Base-by-base conservation (phyloP, 345 rosid genomes). In the Tarenaya hassleriana region DNA sequence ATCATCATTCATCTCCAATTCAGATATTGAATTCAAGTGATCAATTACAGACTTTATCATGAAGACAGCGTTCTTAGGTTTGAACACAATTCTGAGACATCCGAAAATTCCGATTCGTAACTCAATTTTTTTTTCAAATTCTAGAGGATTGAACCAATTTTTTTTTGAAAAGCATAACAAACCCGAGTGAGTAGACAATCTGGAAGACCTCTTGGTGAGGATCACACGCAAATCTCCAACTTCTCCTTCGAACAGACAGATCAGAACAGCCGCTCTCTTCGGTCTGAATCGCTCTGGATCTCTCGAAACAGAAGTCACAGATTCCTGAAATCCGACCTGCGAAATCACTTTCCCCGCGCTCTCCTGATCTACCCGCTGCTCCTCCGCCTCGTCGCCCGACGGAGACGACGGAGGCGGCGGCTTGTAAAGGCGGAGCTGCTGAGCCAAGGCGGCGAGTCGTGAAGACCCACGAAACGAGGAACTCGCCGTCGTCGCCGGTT, bases 161-260 rank as follows among this genome's bases (percentile, higher is more conserved):
- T n/a, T n/a, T n/a, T n/a, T 20, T 1, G 10, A 46, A 47, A 54
- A 49, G 55, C 34, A n/a, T 27, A 51, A 75, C 86, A 55, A 43
- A 86, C 98, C 98, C 1, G 98, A 81, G 67, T 91, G 96, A 63
- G 88, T 64, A 55, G 98, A 79, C 77, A 91, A 41, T 47, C 60
- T 29, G 3, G 90, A 79, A 18, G 98, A 79, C 64, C 96, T 76
- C 80, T 84, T 88, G 10, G 96, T 92, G 47, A 92, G 75, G 18
- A 92, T 68, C 19, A 88, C 95, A 27, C 96, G 86, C 55, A 83
- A 64, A 38, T 81, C 96, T 17, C 98, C 95, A 20, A 55, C 68
- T 40, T 83, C 84, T 7, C 96, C 96, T 76, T 84, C 82, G 35
- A 84, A 92, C 46, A 87, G 71, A 63, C 96, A 92, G 61, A 92